Percentiles rank a stretch among this genome's conserved stretches.
These are phyloP conservation scores for Zygotorulaspora florentina DNA, from an alignment of 805 yeast genomes.

Conservation along the genomic window DNA sequence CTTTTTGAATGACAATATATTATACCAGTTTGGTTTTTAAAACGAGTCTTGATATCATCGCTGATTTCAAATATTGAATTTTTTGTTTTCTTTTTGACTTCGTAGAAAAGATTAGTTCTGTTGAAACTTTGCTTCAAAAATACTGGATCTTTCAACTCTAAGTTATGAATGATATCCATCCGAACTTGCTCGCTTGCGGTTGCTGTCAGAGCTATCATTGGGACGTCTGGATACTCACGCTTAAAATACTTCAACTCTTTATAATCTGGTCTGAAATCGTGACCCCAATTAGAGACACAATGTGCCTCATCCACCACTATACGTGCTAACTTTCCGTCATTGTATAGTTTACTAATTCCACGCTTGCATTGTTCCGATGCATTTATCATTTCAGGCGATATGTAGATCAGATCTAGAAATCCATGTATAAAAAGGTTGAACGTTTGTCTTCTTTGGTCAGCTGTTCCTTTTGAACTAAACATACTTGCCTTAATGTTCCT, in stretches of 20 bases:
- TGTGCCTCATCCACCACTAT: constrained; percentile 96
- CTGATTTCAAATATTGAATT: constrained; percentile 54
- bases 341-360: constrained; percentile 55
- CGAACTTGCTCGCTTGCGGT: constrained; percentile 92
- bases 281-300: constrained; percentile 98
- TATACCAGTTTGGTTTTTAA: constrained; percentile 68
- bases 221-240: constrained; percentile 67
- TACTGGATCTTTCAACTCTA: constrained; percentile 57
- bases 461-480: constrained; percentile 73
- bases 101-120: constrained; percentile 77
- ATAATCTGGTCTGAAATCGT: constrained; percentile 95
- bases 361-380: constrained; percentile 64
- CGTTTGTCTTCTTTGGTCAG: constrained; percentile 58
- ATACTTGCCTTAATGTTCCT: constrained; percentile 76
- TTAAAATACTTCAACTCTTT: constrained; percentile 74
- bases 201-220: constrained; percentile 94
- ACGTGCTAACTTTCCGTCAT: constrained; percentile 61
- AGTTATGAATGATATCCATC: constrained; percentile 76
- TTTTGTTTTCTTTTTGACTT: constrained; percentile 62
- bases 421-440: constrained; percentile 63
- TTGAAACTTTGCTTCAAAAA: constrained; percentile 88
- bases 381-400: constrained; percentile 93
- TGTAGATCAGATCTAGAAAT: constrained; percentile 67
- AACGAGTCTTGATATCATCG: constrained; percentile 48
- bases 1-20: constrained; percentile 90